These are phyloP conservation scores for Zygotorulaspora danielsina DNA, from an alignment of 805 yeast species.

Conservation along the genomic window DNA sequence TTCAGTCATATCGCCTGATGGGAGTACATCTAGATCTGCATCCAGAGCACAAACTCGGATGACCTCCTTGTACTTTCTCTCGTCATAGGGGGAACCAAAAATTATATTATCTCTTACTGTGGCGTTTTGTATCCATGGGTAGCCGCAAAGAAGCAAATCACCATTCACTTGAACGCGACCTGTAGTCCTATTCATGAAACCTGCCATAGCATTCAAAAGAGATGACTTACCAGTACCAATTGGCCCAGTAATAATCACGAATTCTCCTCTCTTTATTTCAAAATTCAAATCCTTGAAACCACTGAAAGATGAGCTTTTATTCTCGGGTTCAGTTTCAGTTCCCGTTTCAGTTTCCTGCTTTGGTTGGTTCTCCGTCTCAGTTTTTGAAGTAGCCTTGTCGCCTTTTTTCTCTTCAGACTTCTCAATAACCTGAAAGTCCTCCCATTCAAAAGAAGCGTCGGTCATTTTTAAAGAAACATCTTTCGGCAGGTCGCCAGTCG, in stretches of 20 bases:
- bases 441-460: conserved; percentile 68
- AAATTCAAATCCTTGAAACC: conserved; percentile 52
- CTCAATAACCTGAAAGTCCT: conserved; percentile 39
- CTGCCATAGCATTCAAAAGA: conserved; percentile 63
- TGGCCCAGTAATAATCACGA: conserved; percentile 56
- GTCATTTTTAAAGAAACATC: conserved; percentile 46
- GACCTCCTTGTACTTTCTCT: conserved; percentile 48
- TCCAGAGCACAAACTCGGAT: conserved; percentile 62
- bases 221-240: conserved; percentile 84
- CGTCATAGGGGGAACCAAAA: conserved; percentile 58
- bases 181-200: conserved; percentile 53
- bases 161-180: conserved; percentile 58
- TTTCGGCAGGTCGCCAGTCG: conserved; percentile 19
- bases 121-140: conserved; percentile 82
- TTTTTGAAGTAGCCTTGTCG: conserved; percentile 21
- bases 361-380: conserved; percentile 7
- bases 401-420: conserved; percentile 31
- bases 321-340: conserved; percentile 3
- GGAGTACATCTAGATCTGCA: conserved; percentile 60
- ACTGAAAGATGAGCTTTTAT: conserved; percentile 34
- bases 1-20: conserved; percentile 73
- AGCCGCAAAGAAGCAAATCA: conserved; percentile 50
- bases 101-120: conserved; percentile 70
- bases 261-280: conserved; percentile 56
- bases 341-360: conserved; percentile 1